phyloP scores from a whole-genome alignment of 1,284 basidiomycete species.

The Apiotrichum veenhuisii region DNA sequence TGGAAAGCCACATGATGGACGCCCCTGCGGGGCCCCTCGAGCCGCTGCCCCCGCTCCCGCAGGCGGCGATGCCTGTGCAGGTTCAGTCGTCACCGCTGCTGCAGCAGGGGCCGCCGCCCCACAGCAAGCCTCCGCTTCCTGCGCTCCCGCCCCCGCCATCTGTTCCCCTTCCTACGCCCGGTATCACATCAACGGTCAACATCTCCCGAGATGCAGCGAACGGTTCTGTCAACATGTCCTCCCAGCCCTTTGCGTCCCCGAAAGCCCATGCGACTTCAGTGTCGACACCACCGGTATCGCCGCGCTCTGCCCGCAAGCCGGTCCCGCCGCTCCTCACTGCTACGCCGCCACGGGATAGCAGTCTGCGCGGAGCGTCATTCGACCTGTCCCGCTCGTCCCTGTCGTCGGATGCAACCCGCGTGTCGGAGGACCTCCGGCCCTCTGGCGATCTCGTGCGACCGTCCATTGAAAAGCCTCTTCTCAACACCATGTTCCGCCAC shows the following conservation, averaged over 20 bases:
- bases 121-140: not conserved
- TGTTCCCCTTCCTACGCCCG: not conserved
- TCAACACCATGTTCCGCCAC: not conserved
- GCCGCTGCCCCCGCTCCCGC: constrained; percentile 1
- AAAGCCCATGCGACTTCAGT: no score
- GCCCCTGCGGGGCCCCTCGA: not conserved
- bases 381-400: not conserved
- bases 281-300: no score
- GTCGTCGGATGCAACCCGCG: not conserved
- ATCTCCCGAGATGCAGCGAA: no score
- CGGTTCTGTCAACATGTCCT: not conserved
- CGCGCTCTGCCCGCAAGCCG: no score
- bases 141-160: no score
- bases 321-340: not conserved
- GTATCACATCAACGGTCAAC: no score
- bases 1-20: not conserved
- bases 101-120: not conserved
- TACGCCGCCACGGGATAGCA: not conserved
- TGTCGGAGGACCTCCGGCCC: not conserved
- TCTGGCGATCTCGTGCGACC: not conserved
- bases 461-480: not conserved
- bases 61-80: not conserved
- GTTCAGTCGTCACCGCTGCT: not conserved
- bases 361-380: not conserved
- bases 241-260: no score